Percentiles rank a stretch among this genome's conserved stretches.
Evolutionary conservation across 2,329 filamentous ascomycete species (phyloP).

Genomic region (Colletotrichum sp.): DNA sequence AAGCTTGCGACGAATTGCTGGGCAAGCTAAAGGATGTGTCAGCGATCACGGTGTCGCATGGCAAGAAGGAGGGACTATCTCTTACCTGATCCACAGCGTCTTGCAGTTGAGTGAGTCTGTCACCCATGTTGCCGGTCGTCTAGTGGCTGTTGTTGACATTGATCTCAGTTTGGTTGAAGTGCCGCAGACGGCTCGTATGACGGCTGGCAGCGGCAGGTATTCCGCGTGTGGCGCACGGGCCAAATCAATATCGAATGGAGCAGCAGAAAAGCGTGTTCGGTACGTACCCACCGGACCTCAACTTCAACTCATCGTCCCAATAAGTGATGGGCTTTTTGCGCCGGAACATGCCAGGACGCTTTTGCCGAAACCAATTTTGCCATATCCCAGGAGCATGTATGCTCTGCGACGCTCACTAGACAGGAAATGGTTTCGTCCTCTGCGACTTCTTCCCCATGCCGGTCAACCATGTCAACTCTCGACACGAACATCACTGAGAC

Average conservation of each 20-base stretch:
- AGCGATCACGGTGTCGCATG: background rate
- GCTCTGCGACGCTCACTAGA: background rate
- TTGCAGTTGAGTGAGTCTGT: constrained; percentile 83
- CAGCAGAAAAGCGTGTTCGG: background rate
- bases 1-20: constrained; percentile 73
- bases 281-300: background rate
- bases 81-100: constrained; percentile 82
- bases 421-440: background rate
- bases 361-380: no score
- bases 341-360: background rate
- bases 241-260: background rate
- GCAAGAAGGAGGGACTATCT: background rate
- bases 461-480: background rate
- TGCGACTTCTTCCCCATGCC: background rate
- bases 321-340: background rate
- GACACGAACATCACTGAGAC: background rate
- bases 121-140: constrained; percentile 59
- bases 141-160: background rate
- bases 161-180: background rate
- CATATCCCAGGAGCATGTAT: background rate
- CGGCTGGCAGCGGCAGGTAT: background rate
- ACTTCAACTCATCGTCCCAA: background rate
- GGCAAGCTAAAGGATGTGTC: constrained; percentile 55
- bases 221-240: background rate
- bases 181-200: background rate